Conservation (phyloP, 768 basidiomycete species). For the Strobilomyces confusus region DNA sequence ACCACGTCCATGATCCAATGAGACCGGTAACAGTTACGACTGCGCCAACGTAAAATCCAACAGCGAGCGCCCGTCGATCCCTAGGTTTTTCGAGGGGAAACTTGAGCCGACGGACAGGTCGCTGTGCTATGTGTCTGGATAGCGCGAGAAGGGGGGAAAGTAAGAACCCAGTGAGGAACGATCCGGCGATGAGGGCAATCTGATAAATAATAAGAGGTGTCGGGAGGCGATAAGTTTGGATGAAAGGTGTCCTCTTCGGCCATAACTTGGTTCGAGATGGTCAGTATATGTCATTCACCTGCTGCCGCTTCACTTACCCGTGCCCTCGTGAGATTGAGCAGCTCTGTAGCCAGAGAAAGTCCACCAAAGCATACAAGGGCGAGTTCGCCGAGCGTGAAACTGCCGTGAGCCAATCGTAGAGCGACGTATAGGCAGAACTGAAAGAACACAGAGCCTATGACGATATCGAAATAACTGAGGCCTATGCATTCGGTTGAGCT, state of each 20-base stretch:
- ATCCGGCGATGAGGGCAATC: conserved; percentile 87
- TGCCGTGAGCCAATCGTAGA: conserved; percentile 86
- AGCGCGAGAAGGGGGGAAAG: conserved; percentile 91
- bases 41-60: conserved; percentile 78
- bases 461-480: conserved; percentile 71
- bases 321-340: conserved; percentile 78
- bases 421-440: conserved; percentile 90
- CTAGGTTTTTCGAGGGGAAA: conserved; percentile 79
- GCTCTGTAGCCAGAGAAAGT: conserved; percentile 81
- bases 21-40: conserved; percentile 74
- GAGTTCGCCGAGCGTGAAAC: conserved; percentile 93
- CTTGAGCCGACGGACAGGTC: conserved; percentile 76
- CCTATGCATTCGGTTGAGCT: conserved; percentile 42
- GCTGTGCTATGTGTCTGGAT: conserved; percentile 86
- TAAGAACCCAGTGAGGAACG: conserved; percentile 88
- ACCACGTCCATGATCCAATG: conserved; percentile 90
- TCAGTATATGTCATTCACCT: conserved; percentile 1
- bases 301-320: conserved; percentile 46
- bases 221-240: conserved; percentile 89
- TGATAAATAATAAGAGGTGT: conserved; percentile 92
- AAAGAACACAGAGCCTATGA: conserved; percentile 73
- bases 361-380: conserved; percentile 87
- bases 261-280: conserved; percentile 51
- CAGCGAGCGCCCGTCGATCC: conserved; percentile 78
- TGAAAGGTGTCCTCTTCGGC: conserved; percentile 74